Evolutionary conservation across 352 stramenopile genomes (phyloP), one percentile per base, ranked within the genome.

Genomic region (Globisporangium splendens): DNA sequence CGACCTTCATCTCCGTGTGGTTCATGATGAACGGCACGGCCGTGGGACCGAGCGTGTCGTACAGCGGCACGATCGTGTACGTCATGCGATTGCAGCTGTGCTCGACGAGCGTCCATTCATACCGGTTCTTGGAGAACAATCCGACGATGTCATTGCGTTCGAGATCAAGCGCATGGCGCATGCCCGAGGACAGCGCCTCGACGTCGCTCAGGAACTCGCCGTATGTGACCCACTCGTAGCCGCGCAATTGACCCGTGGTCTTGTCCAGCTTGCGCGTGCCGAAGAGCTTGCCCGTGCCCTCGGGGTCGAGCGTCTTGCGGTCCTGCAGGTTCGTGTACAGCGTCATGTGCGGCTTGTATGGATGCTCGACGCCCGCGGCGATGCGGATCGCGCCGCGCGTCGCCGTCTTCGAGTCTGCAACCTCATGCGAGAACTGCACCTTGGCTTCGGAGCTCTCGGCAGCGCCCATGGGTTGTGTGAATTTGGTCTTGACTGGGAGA

Each of bases 1-100:
- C 57, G 20, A 86, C 73, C 17, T 68, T 73, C 77, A 91, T 85
- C 54, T 86, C 70, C 0, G 84, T 88, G 47, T 92, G 79, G 67
- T 89, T 89, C 55, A 89, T 66, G 56, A 94, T 90, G 61, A 79
- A 89, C 44, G 80, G 76, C 49, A 94, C 75, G 28, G 78, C 75
- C 4, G 65, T 72, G 1, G 82, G 73, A 4, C 83, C 85, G 2
- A 95, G 69, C 18, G 83, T 94, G 60, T 95, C 83, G 65, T 93
- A 94, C n/a, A 94, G 70, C 47, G 82, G 82, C 56, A 89, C 77
- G 28, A 89, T 65, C 17, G 78, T 64, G 66, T 85, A 90, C 41
- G 71, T 59, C 77, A 86, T 88, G 68, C 83, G 83, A 54, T 82
- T 87, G 56, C 65, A 71, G 28, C 56, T 67, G 59, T 86, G 79